Percentiles rank a stretch among this genome's conserved stretches.
phyloP scores from a whole-genome alignment of 2,329 filamentous ascomycete genomes.

The Bimuria novae-zelandiae region DNA sequence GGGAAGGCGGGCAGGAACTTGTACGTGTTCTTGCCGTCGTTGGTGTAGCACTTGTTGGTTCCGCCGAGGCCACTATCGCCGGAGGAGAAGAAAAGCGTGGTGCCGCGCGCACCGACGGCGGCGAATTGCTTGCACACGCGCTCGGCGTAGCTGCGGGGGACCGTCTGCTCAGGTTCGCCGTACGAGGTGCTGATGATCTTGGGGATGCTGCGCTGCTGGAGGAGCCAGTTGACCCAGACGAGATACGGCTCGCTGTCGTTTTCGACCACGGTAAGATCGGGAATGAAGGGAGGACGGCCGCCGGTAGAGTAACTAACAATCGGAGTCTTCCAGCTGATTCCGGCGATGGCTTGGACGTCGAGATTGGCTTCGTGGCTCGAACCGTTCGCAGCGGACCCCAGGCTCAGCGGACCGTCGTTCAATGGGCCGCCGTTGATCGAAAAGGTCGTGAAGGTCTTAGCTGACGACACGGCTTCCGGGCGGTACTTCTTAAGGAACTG shows the following conservation, averaged over 20 bases:
- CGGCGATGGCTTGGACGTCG: constrained; percentile 65
- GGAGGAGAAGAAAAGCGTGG: constrained; percentile 63
- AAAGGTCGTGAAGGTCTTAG: constrained; percentile 61
- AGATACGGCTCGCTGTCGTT: constrained; percentile 73
- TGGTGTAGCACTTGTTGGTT: constrained; percentile 57
- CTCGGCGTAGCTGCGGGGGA: constrained; percentile 64
- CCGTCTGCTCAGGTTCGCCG: constrained; percentile 67
- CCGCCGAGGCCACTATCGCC: constrained; percentile 65
- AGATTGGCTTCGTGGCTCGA: constrained; percentile 64
- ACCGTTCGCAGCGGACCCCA: constrained; percentile 28
- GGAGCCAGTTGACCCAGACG: constrained; percentile 63
- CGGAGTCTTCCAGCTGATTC: constrained; percentile 59
- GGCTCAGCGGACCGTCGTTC: constrained; percentile 50
- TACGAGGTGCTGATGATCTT: constrained; percentile 69
- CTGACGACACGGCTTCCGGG: constrained; percentile 53
- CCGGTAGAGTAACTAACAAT: constrained; percentile 64
- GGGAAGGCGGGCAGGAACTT: constrained; percentile 68
- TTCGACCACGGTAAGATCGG: constrained; percentile 51
- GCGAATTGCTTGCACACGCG: constrained; percentile 67
- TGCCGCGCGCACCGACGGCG: constrained; percentile 68
- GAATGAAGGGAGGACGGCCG: constrained; percentile 59
- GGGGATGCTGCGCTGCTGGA: constrained; percentile 61
- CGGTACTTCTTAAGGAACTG: constrained; percentile 54
- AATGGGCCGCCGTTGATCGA: constrained; percentile 61
- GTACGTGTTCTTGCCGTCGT: constrained; percentile 59